Base-by-base conservation (phyloP, 805 yeast genomes). In the Teunomyces funiuensis region DNA sequence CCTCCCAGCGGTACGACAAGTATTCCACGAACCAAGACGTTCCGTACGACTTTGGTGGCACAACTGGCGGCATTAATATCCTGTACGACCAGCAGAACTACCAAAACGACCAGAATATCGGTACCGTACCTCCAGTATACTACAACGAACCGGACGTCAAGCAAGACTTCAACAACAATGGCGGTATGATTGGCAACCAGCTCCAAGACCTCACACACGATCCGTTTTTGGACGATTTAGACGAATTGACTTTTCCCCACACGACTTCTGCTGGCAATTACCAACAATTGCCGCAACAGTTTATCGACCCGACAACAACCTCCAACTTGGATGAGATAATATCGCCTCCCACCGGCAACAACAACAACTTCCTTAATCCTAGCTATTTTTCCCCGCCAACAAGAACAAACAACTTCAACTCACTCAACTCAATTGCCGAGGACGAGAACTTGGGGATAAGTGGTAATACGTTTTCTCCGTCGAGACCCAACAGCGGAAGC, bases 341-440 rank as follows among this genome's bases (percentile, higher is more conserved):
- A 30, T 65, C 70, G 3, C 74, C 74, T 1, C 53, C 49, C 20
- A 53, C 51, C 33, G 37, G 41, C 28, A 40, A 43, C 28, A 45
- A 43, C 42, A 47, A 46, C 40, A 48, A 52, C 37, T 66, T 66
- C 34, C 44, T 63, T 19, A 62, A 64, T 28, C 58, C 72, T 5
- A 71, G 66, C 43, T 70, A 69, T 47, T 71, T 71, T 39, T 66
- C 73, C 4, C 76, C 76, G 3, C 60, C 64, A 8, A 53, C 57
- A 9, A 54, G 58, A 26, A 39, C 46, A 10, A 45, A 46, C 41
- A 51, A 55, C 39, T 65, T 50, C 41, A 53, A 55, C 47, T 47
- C 55, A 28, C 56, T 66, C 30, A 60, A 63, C 42, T 49, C 67
- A 2, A 66, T 66, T 30, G 63, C 67, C 10, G 71, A 66, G 43